phyloP scores from a whole-genome alignment of 148 eudicot genomes.

The Amaranthus hypochondriacus region DNA sequence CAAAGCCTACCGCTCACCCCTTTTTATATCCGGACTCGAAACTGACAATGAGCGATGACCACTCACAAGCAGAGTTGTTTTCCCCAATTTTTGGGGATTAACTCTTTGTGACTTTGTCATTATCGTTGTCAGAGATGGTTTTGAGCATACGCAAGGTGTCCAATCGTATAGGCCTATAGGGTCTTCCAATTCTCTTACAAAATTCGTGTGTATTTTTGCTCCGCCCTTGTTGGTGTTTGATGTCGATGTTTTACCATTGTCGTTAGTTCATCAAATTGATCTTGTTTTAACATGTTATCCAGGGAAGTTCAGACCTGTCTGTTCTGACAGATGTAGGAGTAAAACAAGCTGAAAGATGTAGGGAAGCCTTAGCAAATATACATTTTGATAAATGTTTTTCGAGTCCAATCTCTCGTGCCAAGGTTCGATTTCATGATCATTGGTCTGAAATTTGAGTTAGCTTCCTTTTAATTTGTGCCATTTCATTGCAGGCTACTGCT shows the following conservation, averaged over 20 bases:
- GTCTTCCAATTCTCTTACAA: too few species aligned
- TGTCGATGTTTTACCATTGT: neutral
- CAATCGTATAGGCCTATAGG: too few species aligned
- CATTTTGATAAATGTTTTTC: conserved; percentile 66
- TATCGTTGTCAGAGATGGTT: too few species aligned
- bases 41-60: too few species aligned
- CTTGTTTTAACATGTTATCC: conserved; percentile 12
- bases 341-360: conserved; percentile 61
- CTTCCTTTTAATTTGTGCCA: neutral
- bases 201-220: too few species aligned
- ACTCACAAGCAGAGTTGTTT: too few species aligned
- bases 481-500: conserved; percentile 51
- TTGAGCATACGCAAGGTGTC: too few species aligned
- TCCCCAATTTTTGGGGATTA: too few species aligned
- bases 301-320: conserved; percentile 74
- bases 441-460: neutral
- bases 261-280: conserved; percentile 5
- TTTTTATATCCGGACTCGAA: too few species aligned
- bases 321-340: conserved; percentile 54
- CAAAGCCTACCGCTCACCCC: too few species aligned
- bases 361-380: conserved; percentile 48
- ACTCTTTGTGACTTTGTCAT: too few species aligned
- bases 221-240: too few species aligned
- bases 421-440: conserved; percentile 36
- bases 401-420: conserved; percentile 77